Percentiles rank a stretch among this genome's conserved stretches.
Evolutionary conservation across 768 basidiomycete genomes (phyloP).

Genomic region (Lanmaoa rubissima): DNA sequence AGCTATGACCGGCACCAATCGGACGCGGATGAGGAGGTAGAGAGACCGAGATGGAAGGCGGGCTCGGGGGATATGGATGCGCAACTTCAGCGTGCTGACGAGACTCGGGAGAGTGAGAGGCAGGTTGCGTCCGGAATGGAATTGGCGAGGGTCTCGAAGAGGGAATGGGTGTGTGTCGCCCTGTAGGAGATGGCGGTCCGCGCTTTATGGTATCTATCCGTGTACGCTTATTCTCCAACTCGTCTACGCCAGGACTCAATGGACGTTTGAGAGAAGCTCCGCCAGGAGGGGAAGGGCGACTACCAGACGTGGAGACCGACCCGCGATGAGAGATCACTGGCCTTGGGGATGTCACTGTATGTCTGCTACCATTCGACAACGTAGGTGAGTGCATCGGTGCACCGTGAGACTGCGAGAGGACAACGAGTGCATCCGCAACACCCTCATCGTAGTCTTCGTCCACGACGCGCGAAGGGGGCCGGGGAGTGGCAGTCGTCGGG

Average conservation of each 20-base stretch:
- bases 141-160: constrained; percentile 68
- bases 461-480: constrained; percentile 63
- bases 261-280: constrained; percentile 59
- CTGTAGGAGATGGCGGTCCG: constrained; percentile 50
- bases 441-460: constrained; percentile 97
- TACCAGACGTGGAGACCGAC: constrained; percentile 64
- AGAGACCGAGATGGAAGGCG: constrained; percentile 55
- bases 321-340: constrained; percentile 54
- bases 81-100: constrained; percentile 41
- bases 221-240: constrained; percentile 60
- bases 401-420: constrained; percentile 47
- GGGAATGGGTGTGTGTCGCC: constrained; percentile 53
- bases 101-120: constrained; percentile 67
- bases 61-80: constrained; percentile 42
- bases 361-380: constrained; percentile 55
- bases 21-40: constrained; percentile 77
- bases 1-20: constrained; percentile 51
- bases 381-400: constrained; percentile 50
- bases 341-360: constrained; percentile 47
- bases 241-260: constrained; percentile 65
- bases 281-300: constrained; percentile 62
- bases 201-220: constrained; percentile 55
- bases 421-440: constrained; percentile 82
- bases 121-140: constrained; percentile 70
- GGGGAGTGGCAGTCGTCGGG: constrained; percentile 58